Evolutionary conservation across 2,329 filamentous ascomycete species (phyloP), one percentile per base, ranked within the genome.

Genomic region (Juglanconis oblonga): DNA sequence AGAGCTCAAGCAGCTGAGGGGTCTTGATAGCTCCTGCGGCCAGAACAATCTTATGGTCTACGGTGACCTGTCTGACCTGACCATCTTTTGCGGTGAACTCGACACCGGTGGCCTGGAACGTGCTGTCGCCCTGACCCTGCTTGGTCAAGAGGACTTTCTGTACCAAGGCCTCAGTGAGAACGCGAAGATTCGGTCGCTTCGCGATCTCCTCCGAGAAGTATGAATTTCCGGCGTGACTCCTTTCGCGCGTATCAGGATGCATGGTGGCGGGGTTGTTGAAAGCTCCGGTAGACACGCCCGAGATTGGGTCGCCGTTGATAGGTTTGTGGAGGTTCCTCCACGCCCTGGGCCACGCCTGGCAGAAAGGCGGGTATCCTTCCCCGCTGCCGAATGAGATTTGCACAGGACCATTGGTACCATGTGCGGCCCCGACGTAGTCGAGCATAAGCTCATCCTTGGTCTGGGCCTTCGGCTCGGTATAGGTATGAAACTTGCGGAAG

Each of bases 301-400:
- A 52, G 13, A 57, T 57, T 2, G 59, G 62, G 7, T 63, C 62
- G 13, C 51, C 52, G 29, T 35, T 42, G n/a, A 62, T 47, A n/a
- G 52, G 49, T 36, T 35, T 56, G 33, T 56, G 35, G 24, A 63
- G 52, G n/a, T 65, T 67, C 8, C 65, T 65, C 58, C 77, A 77
- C 1, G 72, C 70, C 50, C 73, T 63, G 44, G 73, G 67, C 76
- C 76, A 78, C 1, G 72, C 72, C 36, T 70, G 65, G 58, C 76
- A 73, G 50, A 67, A 66, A 6, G 65, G 47, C 10, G 65, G 61
- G 53, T 73, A 74, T 0, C 69, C 70, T 45, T 74, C 72, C 48
- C 70, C 69, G 29, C 58, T 57, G 4, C 58, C 52, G 58, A 70
- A 75, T 2, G 73, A 75, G 29, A 76, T 66, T 4, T 75, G 70